These are phyloP conservation scores for Heliosperma pusillum DNA, from an alignment of 148 eudicot species.

Conservation along the genomic window DNA sequence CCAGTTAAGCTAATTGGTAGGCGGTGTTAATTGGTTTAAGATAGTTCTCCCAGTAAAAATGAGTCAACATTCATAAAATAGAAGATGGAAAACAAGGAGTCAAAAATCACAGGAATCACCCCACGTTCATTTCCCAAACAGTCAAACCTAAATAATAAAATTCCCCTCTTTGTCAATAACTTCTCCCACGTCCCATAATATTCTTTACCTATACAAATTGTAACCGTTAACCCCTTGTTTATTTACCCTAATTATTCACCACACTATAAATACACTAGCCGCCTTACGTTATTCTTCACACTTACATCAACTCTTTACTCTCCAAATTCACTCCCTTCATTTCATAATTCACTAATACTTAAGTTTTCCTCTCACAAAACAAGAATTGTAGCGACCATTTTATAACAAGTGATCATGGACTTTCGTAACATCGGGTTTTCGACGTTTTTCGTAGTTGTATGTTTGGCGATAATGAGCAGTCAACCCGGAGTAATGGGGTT, in stretches of 20 bases:
- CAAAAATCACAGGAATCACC: not conserved
- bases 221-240: slow-evolving; percentile 15
- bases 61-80: not conserved
- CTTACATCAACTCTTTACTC: not conserved
- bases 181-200: slow-evolving; percentile 27
- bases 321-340: not conserved
- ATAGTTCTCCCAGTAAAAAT: too few species aligned
- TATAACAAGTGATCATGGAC: not conserved
- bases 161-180: not conserved
- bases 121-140: slow-evolving; percentile 11
- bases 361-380: too few species aligned
- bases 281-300: too few species aligned
- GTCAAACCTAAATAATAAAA: slow-evolving; percentile 1
- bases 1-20: too few species aligned
- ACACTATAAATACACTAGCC: not conserved
- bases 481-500: slow-evolving; percentile 14
- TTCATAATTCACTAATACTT: too few species aligned
- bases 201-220: not conserved
- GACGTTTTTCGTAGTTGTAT: not conserved
- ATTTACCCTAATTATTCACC: not conserved
- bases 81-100: not conserved
- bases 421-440: not conserved
- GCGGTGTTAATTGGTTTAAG: too few species aligned
- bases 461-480: not conserved
- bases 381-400: too few species aligned